Conservation (phyloP, 371 early-diverging fungal species). For the Cokeromyces recurvatus region DNA sequence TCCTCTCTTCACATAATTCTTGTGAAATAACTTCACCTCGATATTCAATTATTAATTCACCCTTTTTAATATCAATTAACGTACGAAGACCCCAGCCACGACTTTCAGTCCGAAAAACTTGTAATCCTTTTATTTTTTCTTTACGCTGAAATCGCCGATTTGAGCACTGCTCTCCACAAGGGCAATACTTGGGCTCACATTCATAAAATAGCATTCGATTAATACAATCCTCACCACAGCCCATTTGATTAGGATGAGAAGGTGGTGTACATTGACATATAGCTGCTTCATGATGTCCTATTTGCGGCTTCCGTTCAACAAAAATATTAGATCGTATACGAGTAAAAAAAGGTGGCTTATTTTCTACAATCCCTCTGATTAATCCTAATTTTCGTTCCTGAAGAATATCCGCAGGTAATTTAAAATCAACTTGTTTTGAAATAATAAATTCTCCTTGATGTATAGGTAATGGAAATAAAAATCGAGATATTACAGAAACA, state of each 20-base stretch:
- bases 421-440: slow-evolving; percentile 36
- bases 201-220: slow-evolving; percentile 80
- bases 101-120: slow-evolving; percentile 56
- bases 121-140: slow-evolving; percentile 49
- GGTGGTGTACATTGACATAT: slow-evolving; percentile 64
- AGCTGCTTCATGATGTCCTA: slow-evolving; percentile 18
- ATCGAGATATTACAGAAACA: slow-evolving; percentile 3
- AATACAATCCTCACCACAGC: slow-evolving; percentile 73
- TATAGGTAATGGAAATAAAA: slow-evolving; percentile 46
- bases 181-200: slow-evolving; percentile 66
- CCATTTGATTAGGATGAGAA: slow-evolving; percentile 38
- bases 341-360: slow-evolving; percentile 22
- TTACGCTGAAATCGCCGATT: slow-evolving; percentile 72
- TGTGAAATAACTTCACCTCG: slow-evolving; percentile 84
- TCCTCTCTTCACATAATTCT: slow-evolving; percentile 62
- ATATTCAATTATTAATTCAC: slow-evolving; percentile 78
- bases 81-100: slow-evolving; percentile 84
- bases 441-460: slow-evolving; percentile 46
- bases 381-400: slow-evolving; percentile 39
- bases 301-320: slow-evolving; percentile 63
- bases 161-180: slow-evolving; percentile 64
- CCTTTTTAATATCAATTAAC: slow-evolving; percentile 48
- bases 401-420: slow-evolving; percentile 44
- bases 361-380: slow-evolving; percentile 11
- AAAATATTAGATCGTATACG: slow-evolving; percentile 53